These are phyloP conservation scores for Nowakowskiella sp. DNA, from an alignment of 192 early-diverging fungal genomes.

Conservation along the genomic window DNA sequence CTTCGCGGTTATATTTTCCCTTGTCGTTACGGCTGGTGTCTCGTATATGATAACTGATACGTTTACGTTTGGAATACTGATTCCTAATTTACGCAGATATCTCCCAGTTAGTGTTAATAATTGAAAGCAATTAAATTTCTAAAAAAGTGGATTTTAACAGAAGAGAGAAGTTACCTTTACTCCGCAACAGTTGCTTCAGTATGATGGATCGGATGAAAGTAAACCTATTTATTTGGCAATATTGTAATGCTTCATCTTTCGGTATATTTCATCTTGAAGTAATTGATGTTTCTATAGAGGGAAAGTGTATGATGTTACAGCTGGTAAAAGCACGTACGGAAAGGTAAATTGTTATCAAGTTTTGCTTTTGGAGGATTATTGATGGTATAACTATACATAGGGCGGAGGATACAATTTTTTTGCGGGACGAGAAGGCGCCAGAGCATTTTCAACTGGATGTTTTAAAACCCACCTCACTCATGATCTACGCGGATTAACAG, in stretches of 20 bases:
- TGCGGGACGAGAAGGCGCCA: slow-evolving; percentile 82
- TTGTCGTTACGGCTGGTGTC: neutral
- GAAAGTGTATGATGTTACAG: slow-evolving; percentile 88
- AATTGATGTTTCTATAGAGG: slow-evolving; percentile 43
- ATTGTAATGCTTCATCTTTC: slow-evolving; percentile 33
- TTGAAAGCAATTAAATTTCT: too few relatives aligned
- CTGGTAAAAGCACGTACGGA: slow-evolving; percentile 70
- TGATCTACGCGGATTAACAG: slow-evolving; percentile 78
- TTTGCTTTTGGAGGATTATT: neutral
- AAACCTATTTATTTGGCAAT: slow-evolving; percentile 86
- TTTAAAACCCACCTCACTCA: slow-evolving; percentile 88
- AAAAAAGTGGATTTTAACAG: too few relatives aligned
- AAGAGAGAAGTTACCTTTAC: slow-evolving; percentile 58
- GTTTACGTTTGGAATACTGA: slow-evolving; percentile 30
- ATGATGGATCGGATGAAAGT: slow-evolving; percentile 75
- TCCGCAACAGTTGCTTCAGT: slow-evolving; percentile 63
- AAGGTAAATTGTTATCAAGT: slow-evolving; percentile 34
- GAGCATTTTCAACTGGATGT: slow-evolving; percentile 94
- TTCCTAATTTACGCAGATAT: slow-evolving; percentile 31
- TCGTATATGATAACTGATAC: slow-evolving; percentile 36
- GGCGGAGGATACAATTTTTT: slow-evolving; percentile 81
- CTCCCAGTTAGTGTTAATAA: slow-evolving; percentile 20
- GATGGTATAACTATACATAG: slow-evolving; percentile 14
- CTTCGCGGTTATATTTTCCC: too few relatives aligned
- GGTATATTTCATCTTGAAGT: neutral